Conservation (phyloP, 805 yeast species). For the Maudiozyma saulgeensis region DNA sequence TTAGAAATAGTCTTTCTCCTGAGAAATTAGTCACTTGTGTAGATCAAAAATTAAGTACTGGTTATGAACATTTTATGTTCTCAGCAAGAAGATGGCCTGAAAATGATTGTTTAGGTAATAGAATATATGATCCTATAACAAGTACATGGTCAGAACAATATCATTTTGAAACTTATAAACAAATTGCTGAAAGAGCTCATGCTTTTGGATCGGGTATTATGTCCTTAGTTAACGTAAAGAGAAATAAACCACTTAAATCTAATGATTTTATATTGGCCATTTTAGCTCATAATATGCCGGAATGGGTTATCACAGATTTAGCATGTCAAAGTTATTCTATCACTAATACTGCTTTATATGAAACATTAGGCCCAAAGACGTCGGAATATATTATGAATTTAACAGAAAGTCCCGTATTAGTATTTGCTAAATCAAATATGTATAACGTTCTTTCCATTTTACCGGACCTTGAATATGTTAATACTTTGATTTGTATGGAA, state of each 20-base stretch:
- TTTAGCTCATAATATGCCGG: conserved; percentile 48
- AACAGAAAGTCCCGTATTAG: conserved; percentile 53
- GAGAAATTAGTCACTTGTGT: conserved; percentile 30
- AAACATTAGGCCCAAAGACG: conserved; percentile 50
- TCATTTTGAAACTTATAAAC: conserved; percentile 35
- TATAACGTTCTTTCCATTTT: conserved; percentile 38
- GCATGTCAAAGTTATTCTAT: conserved; percentile 54
- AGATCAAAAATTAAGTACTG: conserved; percentile 39
- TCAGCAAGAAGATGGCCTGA: conserved; percentile 31
- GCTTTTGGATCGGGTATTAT: conserved; percentile 49
- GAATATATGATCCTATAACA: conserved; percentile 28
- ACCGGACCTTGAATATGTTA: conserved; percentile 33
- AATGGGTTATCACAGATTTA: conserved; percentile 63
- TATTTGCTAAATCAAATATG: conserved; percentile 45
- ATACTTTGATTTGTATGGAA: conserved; percentile 50
- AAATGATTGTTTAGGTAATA: conserved; percentile 38
- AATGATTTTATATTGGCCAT: conserved; percentile 44
- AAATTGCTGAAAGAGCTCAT: conserved; percentile 35
- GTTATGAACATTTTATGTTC: conserved; percentile 36
- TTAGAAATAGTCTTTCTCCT: conserved; percentile 35
- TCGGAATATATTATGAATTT: conserved; percentile 52
- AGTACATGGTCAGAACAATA: conserved; percentile 35
- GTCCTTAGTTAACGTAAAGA: conserved; percentile 33
- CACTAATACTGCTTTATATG: conserved; percentile 46
- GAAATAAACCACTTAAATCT: conserved; percentile 22